Base-by-base conservation (phyloP, 768 basidiomycete genomes). In the Rubroboletus satanas region DNA sequence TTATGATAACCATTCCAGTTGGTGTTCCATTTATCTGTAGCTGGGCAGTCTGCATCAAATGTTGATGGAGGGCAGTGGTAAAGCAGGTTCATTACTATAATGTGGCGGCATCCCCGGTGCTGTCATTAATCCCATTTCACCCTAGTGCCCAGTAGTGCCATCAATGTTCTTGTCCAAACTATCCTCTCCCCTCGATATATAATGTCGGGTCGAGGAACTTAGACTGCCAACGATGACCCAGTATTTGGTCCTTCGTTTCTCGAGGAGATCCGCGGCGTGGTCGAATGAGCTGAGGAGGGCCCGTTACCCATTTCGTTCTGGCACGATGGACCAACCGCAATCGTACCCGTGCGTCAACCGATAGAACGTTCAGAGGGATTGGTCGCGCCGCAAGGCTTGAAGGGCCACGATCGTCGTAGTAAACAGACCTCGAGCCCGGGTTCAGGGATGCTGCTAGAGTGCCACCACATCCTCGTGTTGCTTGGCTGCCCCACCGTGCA, bases 221-320 rank as follows among this genome's bases (percentile, higher is more conserved):
- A 5, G n/a, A n/a, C 29, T 28, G 39, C 7, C 31, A 41, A 18
- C n/a, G 79, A 32, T 78, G 74, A 65, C 81, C 77, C 38, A 77
- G 79, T 79, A 81, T 35, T 77, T 75, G 12, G 75, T 66, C 49
- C 79, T 75, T 46, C 76, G 69, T 62, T 75, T 78, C 47, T 81
- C 79, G 33, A 83, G 63, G 31, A 80, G 67, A 57, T 80, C 76
- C 37, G 73, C 71, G 38, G 73, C n/a, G n/a, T 55, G 52, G 17
- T 15, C 11, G 35, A 31, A 39, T 37, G 32, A 37, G 3, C 23
- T 10, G 48, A 51, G 31, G 23, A 48, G 10, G 43, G 26, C 33
- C 35, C 52, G 0, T n/a, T 18, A 31, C 49, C 52, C 37, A 32
- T 33, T 52, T 15, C 18, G 10, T 18, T 77, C 70, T 35, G 60